A percentile compares a stretch with the other conserved stretches of the same genome.
Conservation (phyloP, 257 asterid genomes). For the Capsicum pubescens region DNA sequence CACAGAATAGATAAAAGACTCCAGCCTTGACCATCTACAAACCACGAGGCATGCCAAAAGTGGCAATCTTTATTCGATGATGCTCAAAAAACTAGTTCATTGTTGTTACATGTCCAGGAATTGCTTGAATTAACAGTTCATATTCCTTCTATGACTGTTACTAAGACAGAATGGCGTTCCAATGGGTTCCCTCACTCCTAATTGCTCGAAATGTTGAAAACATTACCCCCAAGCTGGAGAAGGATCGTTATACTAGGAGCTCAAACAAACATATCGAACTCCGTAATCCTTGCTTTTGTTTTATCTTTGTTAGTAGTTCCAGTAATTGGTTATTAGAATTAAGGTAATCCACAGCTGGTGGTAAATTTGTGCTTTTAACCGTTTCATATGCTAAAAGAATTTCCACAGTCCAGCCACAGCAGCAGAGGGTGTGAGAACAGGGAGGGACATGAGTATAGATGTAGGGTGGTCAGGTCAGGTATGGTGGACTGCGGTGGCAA, state of each 20-base stretch:
- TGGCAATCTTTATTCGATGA: not conserved
- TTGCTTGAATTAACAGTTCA: not conserved
- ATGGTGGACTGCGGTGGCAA: not conserved
- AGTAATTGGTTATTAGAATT: not conserved
- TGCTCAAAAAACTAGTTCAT: not conserved
- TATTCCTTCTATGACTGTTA: too few species aligned
- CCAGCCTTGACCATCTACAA: not conserved
- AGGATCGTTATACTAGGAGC: constrained; percentile 2
- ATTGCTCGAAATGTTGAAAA: not conserved
- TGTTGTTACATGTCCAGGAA: not conserved
- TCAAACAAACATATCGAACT: not conserved
- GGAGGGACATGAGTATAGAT: not conserved
- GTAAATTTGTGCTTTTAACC: not conserved
- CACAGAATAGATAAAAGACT: not conserved
- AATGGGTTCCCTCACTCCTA: constrained; percentile 17
- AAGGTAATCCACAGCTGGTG: not conserved
- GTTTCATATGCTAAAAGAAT: not conserved
- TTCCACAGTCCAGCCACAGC: not conserved
- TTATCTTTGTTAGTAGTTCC: not conserved
- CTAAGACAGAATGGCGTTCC: not conserved
- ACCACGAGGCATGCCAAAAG: not conserved
- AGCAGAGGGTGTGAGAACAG: constrained; percentile 6
- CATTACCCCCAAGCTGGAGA: not conserved
- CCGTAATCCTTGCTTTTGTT: not conserved
- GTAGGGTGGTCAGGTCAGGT: not conserved